These are phyloP conservation scores for Myxozyma neglecta DNA, from an alignment of 805 yeast species.

Conservation along the genomic window DNA sequence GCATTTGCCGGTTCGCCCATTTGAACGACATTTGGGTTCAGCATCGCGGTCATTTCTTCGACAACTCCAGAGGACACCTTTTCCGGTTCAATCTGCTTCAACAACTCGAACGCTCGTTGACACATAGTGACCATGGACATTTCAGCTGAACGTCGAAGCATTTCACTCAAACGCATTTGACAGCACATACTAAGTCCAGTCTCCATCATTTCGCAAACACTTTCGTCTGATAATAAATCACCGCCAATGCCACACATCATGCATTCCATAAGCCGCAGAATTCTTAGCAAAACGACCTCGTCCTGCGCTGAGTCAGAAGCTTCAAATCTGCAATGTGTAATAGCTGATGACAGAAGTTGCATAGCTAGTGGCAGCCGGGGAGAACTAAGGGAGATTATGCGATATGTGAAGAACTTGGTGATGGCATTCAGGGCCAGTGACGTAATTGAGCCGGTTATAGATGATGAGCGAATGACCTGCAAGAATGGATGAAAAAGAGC, in stretches of 20 bases:
- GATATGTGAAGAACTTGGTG: conserved; percentile 68
- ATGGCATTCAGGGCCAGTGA: conserved; percentile 75
- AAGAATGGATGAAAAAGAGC: conserved; percentile 85
- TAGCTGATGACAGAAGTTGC: conserved; percentile 66
- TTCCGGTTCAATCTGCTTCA: conserved; percentile 56
- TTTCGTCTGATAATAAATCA: conserved; percentile 70
- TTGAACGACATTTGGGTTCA: conserved; percentile 47
- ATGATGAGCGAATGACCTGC: conserved; percentile 75
- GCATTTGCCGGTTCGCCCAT: conserved; percentile 52
- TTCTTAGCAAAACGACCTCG: conserved; percentile 85
- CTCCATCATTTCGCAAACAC: conserved; percentile 83
- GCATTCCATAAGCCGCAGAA: conserved; percentile 68
- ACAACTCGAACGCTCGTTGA: conserved; percentile 60
- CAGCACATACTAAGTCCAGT: conserved; percentile 90
- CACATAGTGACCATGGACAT: conserved; percentile 72
- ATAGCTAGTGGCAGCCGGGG: conserved; percentile 58
- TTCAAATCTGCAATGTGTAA: conserved; percentile 93
- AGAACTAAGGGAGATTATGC: conserved; percentile 58
- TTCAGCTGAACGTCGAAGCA: conserved; percentile 85
- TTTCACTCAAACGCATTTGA: conserved; percentile 87
- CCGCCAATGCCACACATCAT: conserved; percentile 68
- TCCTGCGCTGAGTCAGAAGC: conserved; percentile 91
- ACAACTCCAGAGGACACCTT: conserved; percentile 36
- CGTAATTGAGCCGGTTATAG: conserved; percentile 84
- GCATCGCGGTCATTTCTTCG: conserved; percentile 42